A percentile compares a stretch with the other conserved stretches of the same genome.
phyloP scores from a whole-genome alignment of 192 early-diverging fungal genomes.

The Mortierella hygrophila region DNA sequence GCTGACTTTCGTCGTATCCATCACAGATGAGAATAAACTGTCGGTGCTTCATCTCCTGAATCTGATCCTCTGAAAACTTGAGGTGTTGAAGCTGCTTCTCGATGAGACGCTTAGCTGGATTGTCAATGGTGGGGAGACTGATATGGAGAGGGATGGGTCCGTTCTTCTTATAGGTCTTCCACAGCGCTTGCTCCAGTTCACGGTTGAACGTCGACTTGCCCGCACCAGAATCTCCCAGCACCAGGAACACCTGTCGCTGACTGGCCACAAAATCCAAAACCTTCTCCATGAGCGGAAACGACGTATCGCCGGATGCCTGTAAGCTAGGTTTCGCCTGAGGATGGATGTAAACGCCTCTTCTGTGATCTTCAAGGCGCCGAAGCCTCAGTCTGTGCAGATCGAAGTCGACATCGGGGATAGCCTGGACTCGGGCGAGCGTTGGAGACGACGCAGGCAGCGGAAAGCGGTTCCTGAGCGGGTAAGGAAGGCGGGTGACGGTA shows the following conservation, averaged over 20 bases:
- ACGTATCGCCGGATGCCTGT: background rate
- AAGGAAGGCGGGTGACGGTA: background rate
- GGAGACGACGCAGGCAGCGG: background rate
- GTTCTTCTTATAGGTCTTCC: background rate
- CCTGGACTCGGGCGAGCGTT: background rate
- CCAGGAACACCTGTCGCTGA: background rate
- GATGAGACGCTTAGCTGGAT: background rate
- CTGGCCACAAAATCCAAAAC: background rate
- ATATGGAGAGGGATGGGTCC: slow-evolving; percentile 1
- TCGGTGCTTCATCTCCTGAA: background rate
- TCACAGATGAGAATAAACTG: slow-evolving; percentile 6
- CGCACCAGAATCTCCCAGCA: slow-evolving; percentile 13
- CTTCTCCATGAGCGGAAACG: slow-evolving; percentile 1
- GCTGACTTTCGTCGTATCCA: slow-evolving; percentile 14
- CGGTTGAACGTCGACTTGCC: slow-evolving; percentile 9
- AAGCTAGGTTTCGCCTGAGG: slow-evolving; percentile 6
- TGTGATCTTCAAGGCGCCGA: background rate
- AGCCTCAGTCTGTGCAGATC: background rate
- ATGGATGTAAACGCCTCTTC: background rate
- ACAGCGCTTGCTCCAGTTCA: background rate
- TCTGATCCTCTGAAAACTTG: background rate
- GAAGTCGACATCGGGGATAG: background rate
- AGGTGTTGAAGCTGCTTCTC: background rate
- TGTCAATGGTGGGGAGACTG: background rate
- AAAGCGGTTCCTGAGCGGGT: background rate